Evolutionary conservation across 1,284 basidiomycete species (phyloP), one percentile per base, ranked within the genome.

Genomic region (Rhodotorula sp.): DNA sequence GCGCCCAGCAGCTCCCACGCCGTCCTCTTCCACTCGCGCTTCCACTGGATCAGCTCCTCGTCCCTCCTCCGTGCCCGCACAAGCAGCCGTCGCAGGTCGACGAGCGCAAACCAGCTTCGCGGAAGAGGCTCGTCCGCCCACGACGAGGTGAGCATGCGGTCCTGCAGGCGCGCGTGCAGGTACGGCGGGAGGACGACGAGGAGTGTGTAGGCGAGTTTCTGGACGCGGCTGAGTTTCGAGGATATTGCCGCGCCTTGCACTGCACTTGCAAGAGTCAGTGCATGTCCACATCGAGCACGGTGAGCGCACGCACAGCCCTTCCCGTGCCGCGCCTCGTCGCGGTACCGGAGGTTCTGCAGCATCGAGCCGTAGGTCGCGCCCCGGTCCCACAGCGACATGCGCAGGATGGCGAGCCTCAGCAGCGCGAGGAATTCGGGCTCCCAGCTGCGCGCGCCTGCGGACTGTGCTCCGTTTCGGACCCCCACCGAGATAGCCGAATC

Each of bases 291-390:
- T 51, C 54, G 55, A 59, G 32, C 22, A 70, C 44, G 27, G 48
- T 32, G 50, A 54, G 36, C 25, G 41, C 58, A 66, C 73, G 46
- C 41, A 76, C 74, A n/a, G 48, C 75, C 70, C n/a, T 66, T 64
- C 1, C 63, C 53, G 25, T 81, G 79, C 10, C 77, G 78, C 76
- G 76, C 79, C 66, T 82, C 81, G 73, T 82, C 80, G 10, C 82
- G 76, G 69, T 84, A 82, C 37, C 82, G 82, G 46, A 99, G 85
- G 72, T 94, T 94, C 82, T 98, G 95, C 10, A 99, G 85, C 80
- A 88, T 90, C 21, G 94, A 90, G 50, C 96, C 96, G 78, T 98
- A 98, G 61, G 90, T 94, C 27, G 92, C 88, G 12, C 90, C 88
- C 0, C 85, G 85, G 76, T 91, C 87, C 89, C 90, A 93, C 29